These are phyloP conservation scores for Radiomyces spectabilis DNA, from an alignment of 192 early-diverging fungal genomes.

Conservation along the genomic window DNA sequence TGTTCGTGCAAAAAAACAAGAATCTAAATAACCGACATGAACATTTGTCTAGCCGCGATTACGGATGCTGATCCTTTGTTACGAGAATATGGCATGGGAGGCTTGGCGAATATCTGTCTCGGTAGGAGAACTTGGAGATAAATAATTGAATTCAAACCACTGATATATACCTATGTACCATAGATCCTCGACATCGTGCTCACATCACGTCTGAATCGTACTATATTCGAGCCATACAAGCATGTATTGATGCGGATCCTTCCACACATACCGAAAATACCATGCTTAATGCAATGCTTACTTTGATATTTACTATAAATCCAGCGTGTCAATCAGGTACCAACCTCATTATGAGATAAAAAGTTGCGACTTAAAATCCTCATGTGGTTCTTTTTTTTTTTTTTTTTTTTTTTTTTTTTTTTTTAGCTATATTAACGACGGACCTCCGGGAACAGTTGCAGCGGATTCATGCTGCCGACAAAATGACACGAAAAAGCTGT, in stretches of 20 bases:
- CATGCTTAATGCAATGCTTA: background rate
- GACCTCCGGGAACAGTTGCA: background rate
- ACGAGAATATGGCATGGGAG: slow-evolving; percentile 18
- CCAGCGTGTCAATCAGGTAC: background rate
- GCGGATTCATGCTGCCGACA: background rate
- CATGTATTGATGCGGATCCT: background rate
- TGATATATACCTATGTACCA: background rate
- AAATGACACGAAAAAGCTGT: background rate
- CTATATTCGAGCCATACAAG: background rate
- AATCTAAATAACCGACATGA: background rate
- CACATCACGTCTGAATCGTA: background rate
- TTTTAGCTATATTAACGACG: too few relatives aligned
- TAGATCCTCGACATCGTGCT: background rate
- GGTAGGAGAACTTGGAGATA: background rate
- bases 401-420: background rate
- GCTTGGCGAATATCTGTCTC: slow-evolving; percentile 22
- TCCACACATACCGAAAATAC: background rate
- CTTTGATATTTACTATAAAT: background rate
- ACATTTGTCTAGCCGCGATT: background rate
- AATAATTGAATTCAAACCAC: background rate
- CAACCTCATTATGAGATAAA: background rate
- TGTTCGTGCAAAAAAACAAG: background rate
- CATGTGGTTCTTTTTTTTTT: background rate
- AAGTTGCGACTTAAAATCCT: background rate
- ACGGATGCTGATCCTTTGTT: background rate